phyloP scores from a whole-genome alignment of 2,329 filamentous ascomycete genomes.

The Cladosporium cucumerinum region DNA sequence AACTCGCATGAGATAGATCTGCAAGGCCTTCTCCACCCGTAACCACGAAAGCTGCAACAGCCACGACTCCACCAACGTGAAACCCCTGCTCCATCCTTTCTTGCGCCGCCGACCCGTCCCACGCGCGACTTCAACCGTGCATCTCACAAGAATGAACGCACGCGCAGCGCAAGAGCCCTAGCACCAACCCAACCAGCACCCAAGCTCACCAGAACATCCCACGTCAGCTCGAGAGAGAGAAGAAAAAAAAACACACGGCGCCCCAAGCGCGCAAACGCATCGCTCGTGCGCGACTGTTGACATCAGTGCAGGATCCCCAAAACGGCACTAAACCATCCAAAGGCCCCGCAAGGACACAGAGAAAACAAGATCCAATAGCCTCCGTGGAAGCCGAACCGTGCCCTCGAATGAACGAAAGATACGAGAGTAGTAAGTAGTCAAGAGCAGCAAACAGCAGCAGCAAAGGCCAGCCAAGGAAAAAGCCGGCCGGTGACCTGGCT shows the following conservation, averaged over 20 bases:
- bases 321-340: not conserved
- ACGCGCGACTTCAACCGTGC: not conserved
- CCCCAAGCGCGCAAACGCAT: not conserved
- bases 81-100: not conserved
- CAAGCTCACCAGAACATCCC: not conserved
- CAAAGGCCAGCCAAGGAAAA: too few species aligned
- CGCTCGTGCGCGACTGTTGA: conserved; percentile 6
- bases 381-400: not conserved
- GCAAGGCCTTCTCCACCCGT: not conserved
- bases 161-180: not conserved
- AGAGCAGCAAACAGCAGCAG: not conserved
- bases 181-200: not conserved
- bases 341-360: not conserved
- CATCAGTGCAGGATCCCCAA: conserved; percentile 2
- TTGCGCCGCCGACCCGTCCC: not conserved
- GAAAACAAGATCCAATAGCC: not conserved
- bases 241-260: not conserved
- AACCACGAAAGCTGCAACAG: not conserved
- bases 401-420: not conserved
- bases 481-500: not conserved
- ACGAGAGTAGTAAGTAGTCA: not conserved
- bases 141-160: not conserved
- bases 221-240: not conserved
- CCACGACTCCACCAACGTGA: conserved; percentile 4
- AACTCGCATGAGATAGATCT: not conserved